Percentiles rank a stretch among this genome's conserved stretches.
Conservation (phyloP, 2,329 filamentous ascomycete genomes). For the Hypoxylon sp. region DNA sequence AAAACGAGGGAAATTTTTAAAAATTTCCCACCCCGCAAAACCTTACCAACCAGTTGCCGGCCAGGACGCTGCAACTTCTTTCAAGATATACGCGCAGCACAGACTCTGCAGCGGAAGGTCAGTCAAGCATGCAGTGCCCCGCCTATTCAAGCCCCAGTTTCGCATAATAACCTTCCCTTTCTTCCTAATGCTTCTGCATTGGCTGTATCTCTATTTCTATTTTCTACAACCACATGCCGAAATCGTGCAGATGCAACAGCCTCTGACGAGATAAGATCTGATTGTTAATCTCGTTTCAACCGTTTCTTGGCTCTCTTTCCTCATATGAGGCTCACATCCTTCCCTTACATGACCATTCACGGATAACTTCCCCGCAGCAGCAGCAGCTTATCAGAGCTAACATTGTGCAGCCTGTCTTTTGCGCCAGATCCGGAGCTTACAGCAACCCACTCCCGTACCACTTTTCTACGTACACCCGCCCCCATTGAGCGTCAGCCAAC, state of each 20-base stretch:
- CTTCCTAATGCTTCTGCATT: slow-evolving; percentile 43
- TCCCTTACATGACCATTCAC: slow-evolving; percentile 47
- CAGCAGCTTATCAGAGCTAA: slow-evolving; percentile 54
- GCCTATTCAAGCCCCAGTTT: slow-evolving; percentile 46
- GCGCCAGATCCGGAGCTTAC: slow-evolving; percentile 45
- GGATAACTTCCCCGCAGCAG: slow-evolving; percentile 49
- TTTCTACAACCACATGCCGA: slow-evolving; percentile 50
- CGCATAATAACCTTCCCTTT: slow-evolving; percentile 41
- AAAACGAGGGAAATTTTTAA: slow-evolving; percentile 36
- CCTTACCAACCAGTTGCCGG: slow-evolving; percentile 28
- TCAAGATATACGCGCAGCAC: slow-evolving; percentile 41
- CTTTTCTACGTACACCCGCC: slow-evolving; percentile 44
- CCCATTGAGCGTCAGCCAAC: slow-evolving; percentile 40
- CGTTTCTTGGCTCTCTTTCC: slow-evolving; percentile 40
- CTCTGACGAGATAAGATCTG: slow-evolving; percentile 49
- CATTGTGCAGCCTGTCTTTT: slow-evolving; percentile 46
- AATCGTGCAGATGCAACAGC: slow-evolving; percentile 50
- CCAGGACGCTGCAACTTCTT: slow-evolving; percentile 22
- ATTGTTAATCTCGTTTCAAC: slow-evolving; percentile 42
- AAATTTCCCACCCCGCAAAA: slow-evolving; percentile 38
- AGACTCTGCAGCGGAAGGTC: slow-evolving; percentile 44
- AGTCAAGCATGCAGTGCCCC: slow-evolving; percentile 47
- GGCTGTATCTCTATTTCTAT: slow-evolving; percentile 46
- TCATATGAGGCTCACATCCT: slow-evolving; percentile 39
- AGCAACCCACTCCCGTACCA: slow-evolving; percentile 44